A percentile compares a stretch with the other conserved stretches of the same genome.
Conservation (phyloP, 257 asterid genomes). For the Solanum pinnatisectum region DNA sequence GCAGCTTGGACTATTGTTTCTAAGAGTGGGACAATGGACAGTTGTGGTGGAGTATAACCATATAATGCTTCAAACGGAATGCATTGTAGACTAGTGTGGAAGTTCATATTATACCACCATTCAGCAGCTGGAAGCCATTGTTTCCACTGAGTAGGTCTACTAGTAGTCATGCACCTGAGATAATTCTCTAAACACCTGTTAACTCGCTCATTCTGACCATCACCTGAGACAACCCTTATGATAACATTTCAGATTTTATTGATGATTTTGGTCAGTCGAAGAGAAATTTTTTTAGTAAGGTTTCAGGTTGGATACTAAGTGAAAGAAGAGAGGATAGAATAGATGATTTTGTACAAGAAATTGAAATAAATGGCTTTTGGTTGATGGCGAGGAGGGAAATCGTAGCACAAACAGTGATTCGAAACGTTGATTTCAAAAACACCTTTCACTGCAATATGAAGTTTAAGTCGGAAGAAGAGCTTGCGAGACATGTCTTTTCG, state of each 20-base stretch:
- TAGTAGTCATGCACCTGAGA: no score
- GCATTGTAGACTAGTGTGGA: no score
- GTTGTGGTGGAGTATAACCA: no score
- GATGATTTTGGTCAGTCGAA: slow-evolving; percentile 59
- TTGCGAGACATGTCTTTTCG: slow-evolving; percentile 23
- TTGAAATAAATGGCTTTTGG: slow-evolving; percentile 75
- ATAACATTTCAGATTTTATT: slow-evolving; percentile 39
- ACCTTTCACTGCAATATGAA: slow-evolving; percentile 38
- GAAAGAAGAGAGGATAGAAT: slow-evolving; percentile 64
- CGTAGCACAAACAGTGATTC: slow-evolving; percentile 47
- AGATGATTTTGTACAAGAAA: slow-evolving; percentile 69
- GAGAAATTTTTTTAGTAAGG: slow-evolving; percentile 49
- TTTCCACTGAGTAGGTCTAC: no score
- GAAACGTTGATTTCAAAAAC: slow-evolving; percentile 55
- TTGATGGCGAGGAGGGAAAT: slow-evolving; percentile 44
- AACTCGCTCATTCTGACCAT: no score
- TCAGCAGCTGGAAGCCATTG: no score
- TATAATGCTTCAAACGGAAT: no score
- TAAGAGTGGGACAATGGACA: no score
- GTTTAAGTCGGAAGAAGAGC: slow-evolving; percentile 34
- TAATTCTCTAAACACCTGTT: no score
- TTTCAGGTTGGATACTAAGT: slow-evolving; percentile 65
- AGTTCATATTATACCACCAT: no score
- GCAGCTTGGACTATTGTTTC: no score
- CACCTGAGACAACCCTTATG: slow-evolving; percentile 39